A percentile compares a stretch with the other conserved stretches of the same genome.
These are phyloP conservation scores for Eucalyptus erythrocorys DNA, from an alignment of 345 rosid genomes.

Conservation along the genomic window DNA sequence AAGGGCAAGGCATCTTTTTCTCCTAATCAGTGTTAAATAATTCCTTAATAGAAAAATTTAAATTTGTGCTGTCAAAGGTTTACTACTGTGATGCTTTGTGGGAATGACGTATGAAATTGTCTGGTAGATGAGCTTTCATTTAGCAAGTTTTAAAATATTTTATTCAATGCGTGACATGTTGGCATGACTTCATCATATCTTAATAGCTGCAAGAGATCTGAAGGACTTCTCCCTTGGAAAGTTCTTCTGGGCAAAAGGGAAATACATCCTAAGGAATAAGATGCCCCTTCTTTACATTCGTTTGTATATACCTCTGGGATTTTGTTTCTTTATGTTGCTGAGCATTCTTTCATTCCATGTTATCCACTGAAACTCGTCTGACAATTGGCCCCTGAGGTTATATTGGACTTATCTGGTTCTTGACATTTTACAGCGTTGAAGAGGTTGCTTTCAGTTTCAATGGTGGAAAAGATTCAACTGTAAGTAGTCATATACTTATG, in stretches of 20 bases:
- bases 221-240: not conserved
- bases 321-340: not conserved
- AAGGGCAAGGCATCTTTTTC: not conserved
- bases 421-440: constrained; percentile 42
- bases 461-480: constrained; percentile 98
- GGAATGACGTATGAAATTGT: not conserved
- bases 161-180: not conserved
- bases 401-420: not conserved
- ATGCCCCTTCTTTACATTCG: not conserved
- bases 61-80: not conserved
- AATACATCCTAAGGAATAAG: not conserved
- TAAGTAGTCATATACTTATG: constrained; percentile 24
- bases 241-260: not conserved
- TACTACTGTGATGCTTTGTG: not conserved
- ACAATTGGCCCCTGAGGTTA: not conserved
- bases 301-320: not conserved
- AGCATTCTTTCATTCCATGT: not conserved
- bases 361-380: not conserved
- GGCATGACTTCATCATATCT: not conserved
- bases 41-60: not conserved
- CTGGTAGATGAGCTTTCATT: not conserved
- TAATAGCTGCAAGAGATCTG: not conserved
- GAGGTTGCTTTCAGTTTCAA: constrained; percentile 98
- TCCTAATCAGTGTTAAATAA: not conserved
- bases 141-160: not conserved